phyloP scores from a whole-genome alignment of 176 grass and related monocot species.

The Oryza coarctata region DNA sequence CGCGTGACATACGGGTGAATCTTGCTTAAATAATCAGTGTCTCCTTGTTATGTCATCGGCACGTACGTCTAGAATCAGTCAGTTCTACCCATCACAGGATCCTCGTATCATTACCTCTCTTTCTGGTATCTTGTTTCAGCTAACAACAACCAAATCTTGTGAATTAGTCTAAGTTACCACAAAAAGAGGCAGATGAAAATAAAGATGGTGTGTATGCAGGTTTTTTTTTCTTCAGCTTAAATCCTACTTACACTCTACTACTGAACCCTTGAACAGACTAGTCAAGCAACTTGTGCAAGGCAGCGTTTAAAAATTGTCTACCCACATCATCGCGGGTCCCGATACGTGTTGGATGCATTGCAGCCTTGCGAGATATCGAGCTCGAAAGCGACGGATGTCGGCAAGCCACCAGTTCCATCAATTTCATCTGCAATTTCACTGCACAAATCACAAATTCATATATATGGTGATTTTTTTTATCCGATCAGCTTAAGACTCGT shows the following conservation, averaged over 20 bases:
- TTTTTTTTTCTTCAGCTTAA: not conserved
- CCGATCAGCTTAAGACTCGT: not conserved
- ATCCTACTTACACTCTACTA: not conserved
- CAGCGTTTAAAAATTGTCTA: slow-evolving; percentile 24
- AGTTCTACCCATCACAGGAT: not conserved
- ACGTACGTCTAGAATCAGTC: not conserved
- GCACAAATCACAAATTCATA: not conserved
- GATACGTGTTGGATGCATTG: slow-evolving; percentile 5
- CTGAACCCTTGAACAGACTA: not conserved
- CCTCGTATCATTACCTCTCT: not conserved
- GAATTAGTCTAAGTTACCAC: not conserved
- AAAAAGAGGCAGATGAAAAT: not conserved
- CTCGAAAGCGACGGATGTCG: slow-evolving; percentile 38
- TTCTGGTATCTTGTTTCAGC: not conserved
- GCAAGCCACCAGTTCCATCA: slow-evolving; percentile 8
- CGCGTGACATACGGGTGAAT: not conserved
- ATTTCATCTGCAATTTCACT: not conserved
- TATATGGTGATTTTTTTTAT: not conserved
- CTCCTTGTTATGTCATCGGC: not conserved
- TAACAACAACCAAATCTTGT: not conserved
- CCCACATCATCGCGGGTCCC: slow-evolving; percentile 37
- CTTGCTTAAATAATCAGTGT: not conserved
- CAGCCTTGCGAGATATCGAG: not conserved
- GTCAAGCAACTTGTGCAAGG: not conserved
- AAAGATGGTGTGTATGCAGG: not conserved